A percentile compares a stretch with the other conserved stretches of the same genome.
phyloP scores from a whole-genome alignment of 2,329 filamentous ascomycete genomes.

The Alternaria longipes region DNA sequence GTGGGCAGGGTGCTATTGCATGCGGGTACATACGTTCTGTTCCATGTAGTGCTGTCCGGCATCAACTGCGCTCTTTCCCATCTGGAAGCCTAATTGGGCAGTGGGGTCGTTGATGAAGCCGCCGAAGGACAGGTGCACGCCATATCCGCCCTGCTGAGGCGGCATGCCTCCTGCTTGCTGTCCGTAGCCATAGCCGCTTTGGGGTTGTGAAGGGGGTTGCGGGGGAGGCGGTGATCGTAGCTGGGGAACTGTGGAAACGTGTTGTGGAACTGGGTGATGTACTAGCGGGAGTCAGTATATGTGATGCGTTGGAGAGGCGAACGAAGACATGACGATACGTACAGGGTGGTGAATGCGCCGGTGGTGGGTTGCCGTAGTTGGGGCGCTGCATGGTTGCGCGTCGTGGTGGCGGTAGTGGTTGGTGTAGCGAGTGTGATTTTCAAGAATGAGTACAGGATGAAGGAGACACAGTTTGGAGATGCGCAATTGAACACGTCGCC shows the following conservation, averaged over 20 bases:
- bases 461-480: neutral
- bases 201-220: constrained; percentile 72
- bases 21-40: constrained; percentile 76
- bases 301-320: no score
- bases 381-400: constrained; percentile 79
- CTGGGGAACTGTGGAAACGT: constrained; percentile 97
- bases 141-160: constrained; percentile 53
- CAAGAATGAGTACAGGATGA: neutral
- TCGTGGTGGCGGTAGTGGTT: neutral
- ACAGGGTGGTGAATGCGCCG: constrained; percentile 83
- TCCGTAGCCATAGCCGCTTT: constrained; percentile 74
- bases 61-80: constrained; percentile 89
- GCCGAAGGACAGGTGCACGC: constrained; percentile 72
- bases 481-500: constrained; percentile 14
- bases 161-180: constrained; percentile 63
- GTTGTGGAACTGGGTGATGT: constrained; percentile 96
- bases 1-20: neutral
- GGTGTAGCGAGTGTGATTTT: constrained; percentile 12
- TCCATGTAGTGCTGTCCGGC: constrained; percentile 95
- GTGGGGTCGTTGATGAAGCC: constrained; percentile 97
- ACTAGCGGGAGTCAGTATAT: constrained; percentile 18
- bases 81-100: constrained; percentile 92
- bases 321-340: constrained; percentile 11
- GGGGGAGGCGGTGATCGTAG: constrained; percentile 92
- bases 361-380: constrained; percentile 75